phyloP scores from a whole-genome alignment of 2,329 filamentous ascomycete genomes.

The Colletotrichum gloeosporioides region DNA sequence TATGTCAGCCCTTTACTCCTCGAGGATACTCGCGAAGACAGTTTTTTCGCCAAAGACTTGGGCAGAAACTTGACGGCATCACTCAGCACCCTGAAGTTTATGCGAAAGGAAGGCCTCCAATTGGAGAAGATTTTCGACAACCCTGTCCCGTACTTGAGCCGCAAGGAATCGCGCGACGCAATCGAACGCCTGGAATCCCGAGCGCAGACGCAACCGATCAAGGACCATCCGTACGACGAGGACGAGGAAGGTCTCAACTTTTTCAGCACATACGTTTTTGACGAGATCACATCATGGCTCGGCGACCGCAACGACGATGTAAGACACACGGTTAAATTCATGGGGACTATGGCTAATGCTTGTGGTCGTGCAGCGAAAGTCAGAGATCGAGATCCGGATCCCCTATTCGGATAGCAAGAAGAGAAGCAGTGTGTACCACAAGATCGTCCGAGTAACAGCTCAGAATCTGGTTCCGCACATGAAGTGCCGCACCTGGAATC shows the following conservation, averaged over 20 bases:
- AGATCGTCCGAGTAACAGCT: not conserved
- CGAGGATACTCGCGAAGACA: not conserved
- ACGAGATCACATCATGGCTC: not conserved
- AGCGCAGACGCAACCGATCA: not conserved
- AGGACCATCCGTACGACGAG: not conserved
- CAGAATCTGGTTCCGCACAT: not conserved
- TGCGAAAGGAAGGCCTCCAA: slow-evolving; percentile 30
- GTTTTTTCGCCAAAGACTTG: slow-evolving; percentile 24
- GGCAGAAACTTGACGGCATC: slow-evolving; percentile 33
- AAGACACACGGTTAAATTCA: not conserved
- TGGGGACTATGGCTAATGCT: not conserved
- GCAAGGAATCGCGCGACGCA: not conserved
- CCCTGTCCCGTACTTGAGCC: slow-evolving; percentile 37
- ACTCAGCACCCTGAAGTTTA: slow-evolving; percentile 31
- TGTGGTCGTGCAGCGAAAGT: not conserved
- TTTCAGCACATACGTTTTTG: not conserved
- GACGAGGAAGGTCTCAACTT: not conserved
- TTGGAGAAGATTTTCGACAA: slow-evolving; percentile 27
- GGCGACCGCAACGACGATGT: not conserved
- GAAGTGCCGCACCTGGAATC: not conserved
- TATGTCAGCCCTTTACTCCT: slow-evolving; percentile 34
- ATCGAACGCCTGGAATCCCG: not conserved
- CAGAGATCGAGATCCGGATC: not conserved
- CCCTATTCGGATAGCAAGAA: not conserved
- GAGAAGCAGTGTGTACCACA: not conserved